Evolutionary conservation across 371 early-diverging fungal genomes (phyloP), one percentile per base, ranked within the genome.

Genomic region (Dentiscutata heterogama): DNA sequence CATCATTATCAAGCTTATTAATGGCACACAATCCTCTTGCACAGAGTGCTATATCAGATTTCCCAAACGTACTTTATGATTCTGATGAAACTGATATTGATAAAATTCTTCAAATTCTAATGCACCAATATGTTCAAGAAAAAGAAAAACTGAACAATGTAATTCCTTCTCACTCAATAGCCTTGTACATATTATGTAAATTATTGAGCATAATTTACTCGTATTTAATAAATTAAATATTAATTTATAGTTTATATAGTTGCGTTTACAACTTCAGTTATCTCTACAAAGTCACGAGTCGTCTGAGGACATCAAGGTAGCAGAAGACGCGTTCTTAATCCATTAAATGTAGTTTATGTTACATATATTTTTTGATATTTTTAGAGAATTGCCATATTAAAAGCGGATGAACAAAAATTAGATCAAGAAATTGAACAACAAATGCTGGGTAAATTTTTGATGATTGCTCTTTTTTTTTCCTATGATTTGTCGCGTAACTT

Each of bases 401-500:
- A 46, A 42, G 61, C 58, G n/a, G 77, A 77, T 42, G 77, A 77
- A 46, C 77, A 46, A 77, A 61, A 7, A 54, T 63, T 77, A 20
- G 27, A 46, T 61, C 25, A 53, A 53, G 77, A 77, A 63, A 61
- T 77, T 35, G 77, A 63, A 63, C 31, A 29, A 18, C 29, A 42
- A 42, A 77, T 39, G 42, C 27, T 25, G 58, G 22, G 77, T 77
- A 61, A 14, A n/a, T 61, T 77, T 42, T 76, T 13, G 14, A 31
- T 71, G 22, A 35, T 11, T 18, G 2, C 10, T 35, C 16, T 16
- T 42, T 35, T 35, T 76, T 60, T 3, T 56, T 58, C 0, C 22
- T 3, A 60, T 31, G 27, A n/a, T 4, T 61, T 56, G 10, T 7
- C 31, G n/a, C 25, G 20, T 76, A 31, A 6, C 5, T 7, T 58